Evolutionary conservation across 108 stramenopile genomes (phyloP).

Genomic region (Schizochytrium sp.): DNA sequence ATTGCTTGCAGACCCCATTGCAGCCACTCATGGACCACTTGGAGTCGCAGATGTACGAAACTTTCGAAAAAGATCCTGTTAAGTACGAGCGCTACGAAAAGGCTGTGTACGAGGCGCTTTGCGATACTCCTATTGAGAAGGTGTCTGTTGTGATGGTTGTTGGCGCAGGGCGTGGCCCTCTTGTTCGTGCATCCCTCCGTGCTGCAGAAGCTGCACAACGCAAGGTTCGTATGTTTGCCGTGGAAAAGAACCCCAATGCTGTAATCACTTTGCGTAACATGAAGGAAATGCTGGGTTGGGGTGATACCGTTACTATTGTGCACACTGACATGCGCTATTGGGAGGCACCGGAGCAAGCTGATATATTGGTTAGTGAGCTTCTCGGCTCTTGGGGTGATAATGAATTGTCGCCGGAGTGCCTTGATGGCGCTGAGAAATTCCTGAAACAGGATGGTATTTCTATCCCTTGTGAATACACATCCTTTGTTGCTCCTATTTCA

Average conservation of each 20-base stretch:
- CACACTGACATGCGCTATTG: slow-evolving; percentile 90
- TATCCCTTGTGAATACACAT: slow-evolving; percentile 82
- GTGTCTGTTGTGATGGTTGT: slow-evolving; percentile 86
- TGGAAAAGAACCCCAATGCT: slow-evolving; percentile 97
- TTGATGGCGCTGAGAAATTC: slow-evolving; percentile 88
- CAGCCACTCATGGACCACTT: slow-evolving; percentile 97
- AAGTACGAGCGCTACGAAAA: slow-evolving; percentile 91
- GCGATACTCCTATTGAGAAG: slow-evolving; percentile 57
- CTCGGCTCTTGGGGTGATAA: slow-evolving; percentile 97
- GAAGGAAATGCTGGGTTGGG: slow-evolving; percentile 79
- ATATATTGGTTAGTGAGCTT: slow-evolving; percentile 94
- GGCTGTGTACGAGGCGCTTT: slow-evolving; percentile 76
- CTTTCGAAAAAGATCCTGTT: slow-evolving; percentile 95
- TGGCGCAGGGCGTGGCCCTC: slow-evolving; percentile 96
- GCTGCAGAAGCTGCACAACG: slow-evolving; percentile 80
- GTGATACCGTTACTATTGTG: slow-evolving; percentile 83
- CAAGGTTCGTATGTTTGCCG: slow-evolving; percentile 77
- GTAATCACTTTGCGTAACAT: slow-evolving; percentile 89
- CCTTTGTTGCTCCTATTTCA: slow-evolving; percentile 90
- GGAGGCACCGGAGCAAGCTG: slow-evolving; percentile 75
- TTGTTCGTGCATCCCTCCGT: slow-evolving; percentile 80
- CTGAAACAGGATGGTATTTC: slow-evolving; percentile 78
- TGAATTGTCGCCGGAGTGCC: slow-evolving; percentile 96
- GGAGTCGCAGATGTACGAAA: slow-evolving; percentile 96
- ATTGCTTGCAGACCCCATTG: slow-evolving; percentile 93